Conservation (phyloP, 2,329 filamentous ascomycete genomes). For the Exophiala sp. region DNA sequence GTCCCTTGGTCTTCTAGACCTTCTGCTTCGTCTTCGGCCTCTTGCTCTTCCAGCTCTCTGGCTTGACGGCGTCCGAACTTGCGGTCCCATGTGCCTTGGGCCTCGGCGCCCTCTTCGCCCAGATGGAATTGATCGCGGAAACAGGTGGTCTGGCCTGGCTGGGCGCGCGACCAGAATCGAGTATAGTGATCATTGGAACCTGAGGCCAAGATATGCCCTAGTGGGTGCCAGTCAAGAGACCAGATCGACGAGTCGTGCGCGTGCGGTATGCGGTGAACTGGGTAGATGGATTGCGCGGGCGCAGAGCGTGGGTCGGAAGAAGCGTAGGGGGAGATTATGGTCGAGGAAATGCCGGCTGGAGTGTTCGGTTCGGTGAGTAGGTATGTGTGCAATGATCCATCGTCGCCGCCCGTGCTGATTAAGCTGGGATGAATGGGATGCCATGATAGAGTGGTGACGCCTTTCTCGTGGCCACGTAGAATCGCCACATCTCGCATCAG, state of each 20-base stretch:
- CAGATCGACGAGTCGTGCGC: constrained; percentile 95
- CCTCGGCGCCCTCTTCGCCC: constrained; percentile 85
- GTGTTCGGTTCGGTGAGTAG: constrained; percentile 92
- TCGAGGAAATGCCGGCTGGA: constrained; percentile 62
- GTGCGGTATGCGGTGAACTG: constrained; percentile 76
- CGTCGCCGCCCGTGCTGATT: constrained; percentile 81
- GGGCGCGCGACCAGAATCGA: constrained; percentile 87
- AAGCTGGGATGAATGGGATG: constrained; percentile 87
- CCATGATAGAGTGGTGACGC: constrained; percentile 87
- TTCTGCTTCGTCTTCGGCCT: constrained; percentile 87
- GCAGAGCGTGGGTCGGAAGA: constrained; percentile 71
- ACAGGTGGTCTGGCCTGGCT: constrained; percentile 71
- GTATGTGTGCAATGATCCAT: constrained; percentile 87
- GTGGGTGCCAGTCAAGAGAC: constrained; percentile 96
- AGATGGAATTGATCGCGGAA: constrained; percentile 93
- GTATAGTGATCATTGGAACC: constrained; percentile 96
- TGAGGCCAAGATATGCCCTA: constrained; percentile 90
- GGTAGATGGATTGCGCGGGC: constrained; percentile 83
- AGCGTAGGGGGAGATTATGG: constrained; percentile 69
- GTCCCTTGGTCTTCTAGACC: constrained; percentile 79
- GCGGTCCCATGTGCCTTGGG: constrained; percentile 88
- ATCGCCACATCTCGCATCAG: constrained; percentile 98
- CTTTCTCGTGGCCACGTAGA: constrained; percentile 90
- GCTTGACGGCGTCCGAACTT: constrained; percentile 70
- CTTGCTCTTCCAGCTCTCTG: constrained; percentile 88